These are phyloP conservation scores for Mycena albidolilacea DNA, from an alignment of 768 basidiomycete genomes.

Conservation along the genomic window DNA sequence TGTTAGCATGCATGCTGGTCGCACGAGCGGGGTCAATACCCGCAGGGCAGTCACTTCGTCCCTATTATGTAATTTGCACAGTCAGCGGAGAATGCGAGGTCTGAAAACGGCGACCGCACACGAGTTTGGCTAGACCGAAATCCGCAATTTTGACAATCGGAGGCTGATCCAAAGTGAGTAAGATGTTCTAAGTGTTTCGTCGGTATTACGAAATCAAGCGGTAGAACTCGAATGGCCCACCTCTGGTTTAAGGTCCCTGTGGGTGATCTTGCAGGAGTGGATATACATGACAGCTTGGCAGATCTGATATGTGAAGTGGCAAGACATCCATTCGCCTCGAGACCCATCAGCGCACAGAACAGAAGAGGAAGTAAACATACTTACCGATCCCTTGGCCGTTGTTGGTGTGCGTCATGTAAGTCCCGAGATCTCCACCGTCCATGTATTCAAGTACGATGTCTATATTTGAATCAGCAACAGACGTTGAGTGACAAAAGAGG, in stretches of 20 bases:
- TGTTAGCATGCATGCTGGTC: constrained; percentile 19
- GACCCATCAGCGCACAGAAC: constrained; percentile 37
- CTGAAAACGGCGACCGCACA: background rate
- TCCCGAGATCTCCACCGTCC: constrained; percentile 77
- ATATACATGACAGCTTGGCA: constrained; percentile 64
- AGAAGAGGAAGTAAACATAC: constrained; percentile 48
- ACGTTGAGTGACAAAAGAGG: constrained; percentile 41
- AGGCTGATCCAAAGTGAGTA: constrained; percentile 59
- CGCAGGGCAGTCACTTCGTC: constrained; percentile 51
- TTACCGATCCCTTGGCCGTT: constrained; percentile 15
- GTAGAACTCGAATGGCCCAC: constrained; percentile 39
- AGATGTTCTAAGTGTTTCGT: constrained; percentile 59
- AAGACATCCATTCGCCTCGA: constrained; percentile 58
- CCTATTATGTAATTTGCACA: background rate
- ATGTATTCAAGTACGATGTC: constrained; percentile 76
- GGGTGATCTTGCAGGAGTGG: constrained; percentile 64
- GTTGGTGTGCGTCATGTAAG: constrained; percentile 59
- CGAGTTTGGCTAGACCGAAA: constrained; percentile 75
- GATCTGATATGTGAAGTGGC: constrained; percentile 69
- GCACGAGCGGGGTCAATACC: constrained; percentile 44
- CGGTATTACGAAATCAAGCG: background rate
- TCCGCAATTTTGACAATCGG: constrained; percentile 72
- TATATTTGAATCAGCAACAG: constrained; percentile 40
- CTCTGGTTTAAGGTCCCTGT: constrained; percentile 83
- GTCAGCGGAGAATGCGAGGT: background rate